Evolutionary conservation across 129 eudicot genomes (phyloP).

Genomic region (Kitagawia praeruptora): DNA sequence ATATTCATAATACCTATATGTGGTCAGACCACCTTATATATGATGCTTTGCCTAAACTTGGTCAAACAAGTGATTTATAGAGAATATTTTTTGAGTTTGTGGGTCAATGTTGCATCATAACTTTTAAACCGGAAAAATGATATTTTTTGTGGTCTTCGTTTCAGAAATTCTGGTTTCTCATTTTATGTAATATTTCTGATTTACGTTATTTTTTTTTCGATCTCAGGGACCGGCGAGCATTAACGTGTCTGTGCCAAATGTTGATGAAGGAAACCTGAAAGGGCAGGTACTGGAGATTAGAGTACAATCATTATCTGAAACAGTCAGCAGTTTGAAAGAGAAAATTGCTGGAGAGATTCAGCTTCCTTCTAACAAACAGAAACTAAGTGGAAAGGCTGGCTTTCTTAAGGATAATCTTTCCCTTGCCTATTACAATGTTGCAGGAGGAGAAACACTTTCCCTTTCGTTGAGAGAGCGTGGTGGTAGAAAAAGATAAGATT

Average conservation of each 20-base stretch:
- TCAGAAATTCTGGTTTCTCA: not conserved
- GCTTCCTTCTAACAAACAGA: conserved; percentile 57
- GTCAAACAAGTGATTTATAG: not conserved
- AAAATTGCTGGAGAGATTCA: conserved; percentile 52
- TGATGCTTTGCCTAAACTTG: not conserved
- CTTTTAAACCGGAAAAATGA: not conserved
- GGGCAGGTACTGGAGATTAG: conserved; percentile 57
- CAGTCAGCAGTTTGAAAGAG: conserved; percentile 50
- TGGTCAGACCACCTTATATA: not conserved
- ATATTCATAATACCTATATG: not conserved
- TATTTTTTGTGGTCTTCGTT: not conserved
- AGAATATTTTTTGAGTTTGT: not conserved
- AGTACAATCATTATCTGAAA: conserved; percentile 38
- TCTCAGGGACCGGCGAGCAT: conserved; percentile 75
- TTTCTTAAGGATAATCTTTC: conserved; percentile 52
- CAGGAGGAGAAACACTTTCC: conserved; percentile 35
- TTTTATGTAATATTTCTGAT: not conserved
- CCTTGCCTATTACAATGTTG: conserved; percentile 50
- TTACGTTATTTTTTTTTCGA: not conserved
- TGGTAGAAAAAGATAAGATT: conserved; percentile 42
- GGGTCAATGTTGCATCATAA: not conserved
- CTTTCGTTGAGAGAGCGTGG: conserved; percentile 58
- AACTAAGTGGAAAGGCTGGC: conserved; percentile 56
- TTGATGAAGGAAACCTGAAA: conserved; percentile 80
- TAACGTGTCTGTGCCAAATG: conserved; percentile 61